Evolutionary conservation across 352 stramenopile species (phyloP).

Genomic region (Globisporangium rhizosaccharum): DNA sequence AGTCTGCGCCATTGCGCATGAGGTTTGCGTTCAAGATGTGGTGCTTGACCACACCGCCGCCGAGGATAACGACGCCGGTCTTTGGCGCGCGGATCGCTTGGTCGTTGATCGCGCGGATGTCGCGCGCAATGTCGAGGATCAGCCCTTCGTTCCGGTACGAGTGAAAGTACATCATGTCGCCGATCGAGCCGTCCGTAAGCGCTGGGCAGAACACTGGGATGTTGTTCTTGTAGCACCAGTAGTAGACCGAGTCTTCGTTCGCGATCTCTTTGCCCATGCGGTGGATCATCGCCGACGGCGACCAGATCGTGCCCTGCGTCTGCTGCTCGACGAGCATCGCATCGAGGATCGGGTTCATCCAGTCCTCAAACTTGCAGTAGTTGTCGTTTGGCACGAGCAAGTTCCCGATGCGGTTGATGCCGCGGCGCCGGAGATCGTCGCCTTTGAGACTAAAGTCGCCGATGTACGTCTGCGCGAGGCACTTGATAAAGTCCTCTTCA

Average conservation of each 20-base stretch:
- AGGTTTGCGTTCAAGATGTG: slow-evolving; percentile 99
- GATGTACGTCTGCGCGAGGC: slow-evolving; percentile 97
- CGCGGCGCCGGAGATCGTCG: slow-evolving; percentile 89
- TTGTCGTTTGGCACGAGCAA: slow-evolving; percentile 99
- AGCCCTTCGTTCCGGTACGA: slow-evolving; percentile 98
- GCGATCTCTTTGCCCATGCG: slow-evolving; percentile 97
- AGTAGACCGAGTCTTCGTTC: slow-evolving; percentile 98
- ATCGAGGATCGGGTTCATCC: slow-evolving; percentile 95
- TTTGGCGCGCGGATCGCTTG: slow-evolving; percentile 92
- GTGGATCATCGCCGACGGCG: slow-evolving; percentile 96
- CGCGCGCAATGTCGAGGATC: slow-evolving; percentile 95
- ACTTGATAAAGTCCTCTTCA: slow-evolving; percentile 99
- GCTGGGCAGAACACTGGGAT: slow-evolving; percentile 99
- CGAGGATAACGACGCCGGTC: slow-evolving; percentile 98
- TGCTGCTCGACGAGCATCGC: slow-evolving; percentile 98
- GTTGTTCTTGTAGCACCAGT: slow-evolving; percentile 99
- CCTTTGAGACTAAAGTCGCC: slow-evolving; percentile 97
- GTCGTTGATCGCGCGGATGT: slow-evolving; percentile 98
- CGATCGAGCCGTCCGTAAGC: slow-evolving; percentile 98
- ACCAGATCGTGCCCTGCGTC: slow-evolving; percentile 89
- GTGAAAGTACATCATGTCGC: slow-evolving; percentile 99
- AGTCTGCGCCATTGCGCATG: slow-evolving; percentile 99
- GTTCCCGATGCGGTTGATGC: slow-evolving; percentile 99
- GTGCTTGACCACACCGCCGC: slow-evolving; percentile 98
- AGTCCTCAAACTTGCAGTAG: slow-evolving; percentile 99